phyloP scores from a whole-genome alignment of 176 grass and related monocot species.

The Pharus latifolius region DNA sequence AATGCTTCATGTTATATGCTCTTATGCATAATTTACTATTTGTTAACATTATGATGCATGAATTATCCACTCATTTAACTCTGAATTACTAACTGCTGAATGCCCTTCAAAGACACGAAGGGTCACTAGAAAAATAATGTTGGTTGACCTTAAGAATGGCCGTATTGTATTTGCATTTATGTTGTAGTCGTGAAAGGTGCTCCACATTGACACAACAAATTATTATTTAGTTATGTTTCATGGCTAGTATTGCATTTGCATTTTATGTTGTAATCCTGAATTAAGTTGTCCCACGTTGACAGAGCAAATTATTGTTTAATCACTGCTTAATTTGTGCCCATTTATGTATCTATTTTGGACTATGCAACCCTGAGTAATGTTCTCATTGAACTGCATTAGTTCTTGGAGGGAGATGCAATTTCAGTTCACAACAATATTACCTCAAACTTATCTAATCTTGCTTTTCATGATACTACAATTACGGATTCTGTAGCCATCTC shows the following conservation, averaged over 20 bases:
- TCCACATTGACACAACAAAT: background rate
- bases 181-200: background rate
- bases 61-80: background rate
- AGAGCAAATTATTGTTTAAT: too few species aligned
- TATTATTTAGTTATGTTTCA: too few species aligned
- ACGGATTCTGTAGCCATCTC: background rate
- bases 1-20: conserved; percentile 7
- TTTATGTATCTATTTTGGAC: too few species aligned
- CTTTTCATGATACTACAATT: background rate
- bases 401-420: too few species aligned
- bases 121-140: background rate
- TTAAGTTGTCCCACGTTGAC: too few species aligned
- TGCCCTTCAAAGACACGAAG: background rate
- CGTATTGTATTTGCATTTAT: conserved; percentile 3
- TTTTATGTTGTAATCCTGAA: too few species aligned
- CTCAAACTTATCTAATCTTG: background rate
- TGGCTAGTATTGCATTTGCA: too few species aligned
- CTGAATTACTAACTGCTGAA: background rate
- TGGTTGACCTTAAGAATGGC: background rate
- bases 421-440: conserved; percentile 3
- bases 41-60: background rate
- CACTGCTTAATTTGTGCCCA: too few species aligned
- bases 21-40: conserved; percentile 6
- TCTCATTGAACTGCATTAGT: too few species aligned
- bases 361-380: too few species aligned